Conservation (phyloP, 192 early-diverging fungal genomes). For the Chytriomyces sp. region DNA sequence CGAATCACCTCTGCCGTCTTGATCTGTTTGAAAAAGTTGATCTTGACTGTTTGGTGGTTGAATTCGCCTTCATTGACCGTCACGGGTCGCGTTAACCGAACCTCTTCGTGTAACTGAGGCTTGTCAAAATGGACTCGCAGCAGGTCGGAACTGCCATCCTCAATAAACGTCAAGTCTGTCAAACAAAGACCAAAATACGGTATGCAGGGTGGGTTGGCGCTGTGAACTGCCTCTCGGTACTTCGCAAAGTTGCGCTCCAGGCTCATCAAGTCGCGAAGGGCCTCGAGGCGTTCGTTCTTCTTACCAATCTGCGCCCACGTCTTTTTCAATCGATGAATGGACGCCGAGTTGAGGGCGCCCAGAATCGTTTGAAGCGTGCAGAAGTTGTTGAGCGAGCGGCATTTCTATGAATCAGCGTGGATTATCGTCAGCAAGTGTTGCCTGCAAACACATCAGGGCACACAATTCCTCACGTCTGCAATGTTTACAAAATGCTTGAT, state of each 20-base stretch:
- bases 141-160: slow-evolving; percentile 60
- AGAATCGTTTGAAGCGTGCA: slow-evolving; percentile 90
- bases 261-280: slow-evolving; percentile 73
- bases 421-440: not conserved
- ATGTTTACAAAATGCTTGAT: slow-evolving; percentile 55
- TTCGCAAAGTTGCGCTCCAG: slow-evolving; percentile 76
- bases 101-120: not conserved
- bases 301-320: slow-evolving; percentile 66
- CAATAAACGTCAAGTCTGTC: slow-evolving; percentile 83
- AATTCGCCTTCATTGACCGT: not conserved
- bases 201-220: slow-evolving; percentile 60
- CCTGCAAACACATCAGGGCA: not conserved
- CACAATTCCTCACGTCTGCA: slow-evolving; percentile 51
- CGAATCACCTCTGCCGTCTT: slow-evolving; percentile 82
- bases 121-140: slow-evolving; percentile 28
- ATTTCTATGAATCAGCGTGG: slow-evolving; percentile 48
- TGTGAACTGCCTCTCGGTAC: slow-evolving; percentile 77
- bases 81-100: not conserved
- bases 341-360: slow-evolving; percentile 84
- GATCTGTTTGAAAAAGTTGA: slow-evolving; percentile 87
- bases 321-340: slow-evolving; percentile 84
- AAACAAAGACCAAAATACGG: slow-evolving; percentile 80
- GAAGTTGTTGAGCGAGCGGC: slow-evolving; percentile 90
- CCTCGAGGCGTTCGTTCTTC: slow-evolving; percentile 35
- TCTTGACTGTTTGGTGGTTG: slow-evolving; percentile 42